Evolutionary conservation across 768 basidiomycete species (phyloP), one percentile per base, ranked within the genome.

Genomic region (Scleroderma bovista): DNA sequence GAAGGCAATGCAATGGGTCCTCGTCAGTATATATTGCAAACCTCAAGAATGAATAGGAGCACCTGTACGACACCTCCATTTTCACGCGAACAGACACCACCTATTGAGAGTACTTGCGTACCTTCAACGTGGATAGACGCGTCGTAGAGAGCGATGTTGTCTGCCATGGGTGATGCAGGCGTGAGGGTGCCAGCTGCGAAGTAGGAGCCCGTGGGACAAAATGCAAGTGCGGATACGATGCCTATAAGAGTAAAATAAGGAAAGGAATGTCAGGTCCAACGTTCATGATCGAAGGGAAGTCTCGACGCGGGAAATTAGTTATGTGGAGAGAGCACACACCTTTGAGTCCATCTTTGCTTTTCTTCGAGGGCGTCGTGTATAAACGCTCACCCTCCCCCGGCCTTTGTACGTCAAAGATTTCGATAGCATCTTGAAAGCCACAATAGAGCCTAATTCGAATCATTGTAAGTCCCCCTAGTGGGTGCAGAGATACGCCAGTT

Each of bases 271-370:
- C 38, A 10, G n/a, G n/a, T 7, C 17, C 11, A 3, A 11, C 3
- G 17, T 45, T 17, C 31, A 45, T 17, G 17, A n/a, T n/a, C n/a
- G n/a, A n/a, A n/a, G n/a, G n/a, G n/a, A n/a, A n/a, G n/a, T n/a
- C n/a, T n/a, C n/a, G n/a, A n/a, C n/a, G n/a, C n/a, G n/a, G n/a
- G n/a, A n/a, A n/a, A n/a, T n/a, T n/a, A n/a, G n/a, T 10, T n/a
- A 48, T 32, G 47, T 56, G 52, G 23, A 52, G 20, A 11, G 26
- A 8, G 32, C 11, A n/a, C 53, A 32, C 52, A 86, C 93, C 94
- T 76, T 93, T 95, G 40, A 96, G 73, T 0, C 93, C 94, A 46
- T 88, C 83, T 57, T 82, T 84, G 52, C 83, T 87, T 62, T 86
- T 89, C 63, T 83, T 84, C 0, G 81, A 82, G 1, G 84, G 81